Base-by-base conservation (phyloP, 257 asterid species). In the Solanum virginianum region DNA sequence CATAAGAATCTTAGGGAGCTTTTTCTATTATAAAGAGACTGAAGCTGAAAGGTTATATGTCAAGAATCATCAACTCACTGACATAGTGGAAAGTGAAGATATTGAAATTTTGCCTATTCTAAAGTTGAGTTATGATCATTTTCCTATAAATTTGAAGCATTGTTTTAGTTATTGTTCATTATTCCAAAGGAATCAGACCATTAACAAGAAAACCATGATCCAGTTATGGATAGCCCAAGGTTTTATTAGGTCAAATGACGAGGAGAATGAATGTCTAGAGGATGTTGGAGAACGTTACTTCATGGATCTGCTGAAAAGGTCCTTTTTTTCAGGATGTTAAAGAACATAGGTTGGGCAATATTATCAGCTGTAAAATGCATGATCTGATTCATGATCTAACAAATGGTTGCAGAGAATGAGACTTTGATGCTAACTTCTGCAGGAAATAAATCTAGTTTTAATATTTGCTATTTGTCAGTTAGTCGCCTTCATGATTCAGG, bases 321-420 rank as follows among this genome's bases (percentile, higher is more conserved):
- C 86, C n/a, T 86, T 82, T 81, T n/a, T 41, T 87, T 22, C 86
- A 83, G 29, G 87, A 69, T 51, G 85, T 60, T 39, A 63, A 54
- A 75, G 82, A 66, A 60, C 77, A 87, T 51, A 41, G 36, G n/a
- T 68, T 80, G n/a, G 57, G 80, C 39, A 45, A 83, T 56, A 20
- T 83, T 17, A 55, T 47, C 20, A 59, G 75, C 24, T 88, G 87
- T 69, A 85, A 84, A 83, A 89, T 87, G 86, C 88, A 89, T 59
- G 87, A 84, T 68, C 87, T 84, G 10, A 56, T 84, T 63, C 87
- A 84, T 32, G 86, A 86, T 72, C 85, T 86, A 84, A 88, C 91
- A 82, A 69, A 86, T 79, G 8, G 70, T 84, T 29, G 85, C 84
- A 20, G 59, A 74, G 24, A 32, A 59, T 20, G 86, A 77, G 39